Conservation (phyloP, 192 early-diverging fungal species). For the Backusella westeae region DNA sequence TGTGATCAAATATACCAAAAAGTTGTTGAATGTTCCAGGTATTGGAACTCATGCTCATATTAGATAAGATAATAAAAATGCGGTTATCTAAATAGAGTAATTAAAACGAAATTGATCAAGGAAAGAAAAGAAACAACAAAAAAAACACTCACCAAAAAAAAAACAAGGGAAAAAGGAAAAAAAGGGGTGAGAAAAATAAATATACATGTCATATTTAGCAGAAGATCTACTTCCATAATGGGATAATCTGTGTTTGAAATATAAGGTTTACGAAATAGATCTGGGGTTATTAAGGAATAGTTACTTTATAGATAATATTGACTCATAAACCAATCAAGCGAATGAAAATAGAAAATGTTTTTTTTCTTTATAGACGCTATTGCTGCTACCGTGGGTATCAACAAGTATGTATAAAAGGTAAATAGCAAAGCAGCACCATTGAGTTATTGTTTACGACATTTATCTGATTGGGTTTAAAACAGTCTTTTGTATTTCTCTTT, state of each 20-base stretch:
- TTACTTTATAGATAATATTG: background rate
- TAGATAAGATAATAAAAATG: background rate
- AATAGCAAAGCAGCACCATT: no score
- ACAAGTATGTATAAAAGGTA: no score
- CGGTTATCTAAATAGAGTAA: background rate
- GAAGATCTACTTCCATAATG: background rate
- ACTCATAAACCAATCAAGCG: background rate
- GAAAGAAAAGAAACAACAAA: background rate
- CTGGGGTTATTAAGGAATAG: background rate
- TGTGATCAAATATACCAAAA: constrained; percentile 47
- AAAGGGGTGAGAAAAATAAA: constrained; percentile 19
- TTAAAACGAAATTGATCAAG: background rate
- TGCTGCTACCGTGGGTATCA: no score
- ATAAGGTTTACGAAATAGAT: background rate
- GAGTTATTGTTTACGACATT: background rate
- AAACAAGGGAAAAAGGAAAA: constrained; percentile 8
- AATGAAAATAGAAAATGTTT: background rate
- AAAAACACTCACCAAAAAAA: background rate
- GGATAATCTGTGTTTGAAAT: background rate
- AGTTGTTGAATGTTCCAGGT: constrained; percentile 35
- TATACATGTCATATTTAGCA: constrained; percentile 1
- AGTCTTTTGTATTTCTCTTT: background rate
- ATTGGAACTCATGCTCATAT: constrained; percentile 8
- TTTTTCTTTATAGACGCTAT: background rate
- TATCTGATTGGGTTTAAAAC: background rate